Conservation (phyloP, 2,329 filamentous ascomycete species). For the Apiospora saccharicola region DNA sequence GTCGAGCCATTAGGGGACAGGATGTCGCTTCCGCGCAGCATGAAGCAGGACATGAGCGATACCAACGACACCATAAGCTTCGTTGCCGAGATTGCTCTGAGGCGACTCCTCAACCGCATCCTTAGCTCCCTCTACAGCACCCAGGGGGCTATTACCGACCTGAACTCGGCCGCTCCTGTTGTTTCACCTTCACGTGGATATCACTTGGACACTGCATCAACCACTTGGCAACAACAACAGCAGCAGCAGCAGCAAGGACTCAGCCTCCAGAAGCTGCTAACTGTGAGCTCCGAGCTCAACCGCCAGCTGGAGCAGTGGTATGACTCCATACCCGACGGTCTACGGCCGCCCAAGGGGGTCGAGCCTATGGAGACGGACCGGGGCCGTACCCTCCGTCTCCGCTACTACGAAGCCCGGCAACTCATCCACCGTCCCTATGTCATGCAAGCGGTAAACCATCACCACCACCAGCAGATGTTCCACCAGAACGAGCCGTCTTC, state of each 20-base stretch:
- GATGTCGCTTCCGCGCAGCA: conserved; percentile 39
- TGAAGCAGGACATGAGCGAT: conserved; percentile 34
- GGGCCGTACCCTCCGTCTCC: conserved; percentile 71
- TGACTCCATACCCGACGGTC: conserved; percentile 44
- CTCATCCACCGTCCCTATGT: conserved; percentile 72
- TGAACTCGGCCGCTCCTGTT: conserved; percentile 31
- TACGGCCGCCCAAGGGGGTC: conserved; percentile 61
- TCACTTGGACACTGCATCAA: background rate
- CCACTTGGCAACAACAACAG: conserved; percentile 24
- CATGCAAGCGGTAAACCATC: conserved; percentile 34
- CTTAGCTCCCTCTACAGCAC: conserved; percentile 50
- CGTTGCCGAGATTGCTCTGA: conserved; percentile 51
- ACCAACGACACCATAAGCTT: conserved; percentile 47
- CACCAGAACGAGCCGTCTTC: background rate
- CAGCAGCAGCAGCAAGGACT: conserved; percentile 34
- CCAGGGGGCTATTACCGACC: conserved; percentile 35
- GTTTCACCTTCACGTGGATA: conserved; percentile 31
- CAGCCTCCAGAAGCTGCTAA: conserved; percentile 40
- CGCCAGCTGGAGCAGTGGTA: conserved; percentile 50
- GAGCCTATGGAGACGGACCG: conserved; percentile 67
- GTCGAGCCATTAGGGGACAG: conserved; percentile 47
- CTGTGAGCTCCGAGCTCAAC: conserved; percentile 46
- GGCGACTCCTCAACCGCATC: conserved; percentile 51
- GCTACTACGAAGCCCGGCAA: conserved; percentile 76
- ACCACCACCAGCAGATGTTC: background rate